Evolutionary conservation across 169 alveolate species (phyloP).

Genomic region (Eimeria tenella): DNA sequence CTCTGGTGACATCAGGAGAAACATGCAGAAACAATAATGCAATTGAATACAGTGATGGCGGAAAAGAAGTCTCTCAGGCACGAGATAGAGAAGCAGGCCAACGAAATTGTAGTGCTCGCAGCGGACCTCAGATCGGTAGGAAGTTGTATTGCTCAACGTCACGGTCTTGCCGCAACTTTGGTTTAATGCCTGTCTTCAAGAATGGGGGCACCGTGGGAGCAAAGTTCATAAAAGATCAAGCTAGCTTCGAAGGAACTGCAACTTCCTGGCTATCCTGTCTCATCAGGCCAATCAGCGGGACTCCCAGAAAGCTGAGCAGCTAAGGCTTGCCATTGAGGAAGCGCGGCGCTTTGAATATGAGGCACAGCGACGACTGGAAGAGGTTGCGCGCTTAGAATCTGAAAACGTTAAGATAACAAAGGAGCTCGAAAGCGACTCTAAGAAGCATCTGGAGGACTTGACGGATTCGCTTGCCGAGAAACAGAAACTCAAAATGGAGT

Average conservation of each 20-base stretch:
- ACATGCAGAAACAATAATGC: conserved; percentile 9
- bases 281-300: conserved; percentile 57
- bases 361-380: conserved; percentile 31
- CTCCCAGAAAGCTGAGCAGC: conserved; percentile 47
- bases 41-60: conserved; percentile 17
- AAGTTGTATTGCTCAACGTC: background rate
- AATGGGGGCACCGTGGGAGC: background rate
- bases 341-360: conserved; percentile 21
- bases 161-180: too few species aligned
- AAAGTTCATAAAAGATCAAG: too few species aligned
- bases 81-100: conserved; percentile 59
- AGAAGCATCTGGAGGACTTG: conserved; percentile 40
- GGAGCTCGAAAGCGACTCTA: conserved; percentile 31
- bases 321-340: conserved; percentile 10
- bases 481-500: conserved; percentile 35
- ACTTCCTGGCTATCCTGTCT: background rate
- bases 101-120: conserved; percentile 34
- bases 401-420: conserved; percentile 48
- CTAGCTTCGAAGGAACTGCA: too few species aligned
- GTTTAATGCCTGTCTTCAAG: background rate
- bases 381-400: conserved; percentile 1
- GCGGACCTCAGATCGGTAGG: conserved; percentile 48
- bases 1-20: conserved; percentile 17
- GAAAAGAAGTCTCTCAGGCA: conserved; percentile 55
- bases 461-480: conserved; percentile 39